Evolutionary conservation across 2,329 filamentous ascomycete genomes (phyloP).

Genomic region (Trichoderma endophyticum): DNA sequence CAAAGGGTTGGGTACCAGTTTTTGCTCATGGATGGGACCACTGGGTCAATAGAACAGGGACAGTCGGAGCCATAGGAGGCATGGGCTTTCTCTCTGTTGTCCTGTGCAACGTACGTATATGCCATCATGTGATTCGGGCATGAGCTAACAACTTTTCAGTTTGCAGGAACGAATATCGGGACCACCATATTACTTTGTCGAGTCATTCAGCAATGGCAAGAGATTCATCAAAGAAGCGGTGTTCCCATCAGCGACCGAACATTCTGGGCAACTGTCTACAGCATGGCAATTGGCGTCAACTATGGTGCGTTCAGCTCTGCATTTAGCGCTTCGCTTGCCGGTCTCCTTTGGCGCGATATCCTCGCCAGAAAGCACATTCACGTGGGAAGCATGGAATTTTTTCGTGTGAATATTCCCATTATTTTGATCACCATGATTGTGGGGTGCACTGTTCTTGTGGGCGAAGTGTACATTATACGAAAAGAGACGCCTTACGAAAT

Average conservation of each 20-base stretch:
- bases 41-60: constrained; percentile 68
- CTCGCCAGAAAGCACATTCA: constrained; percentile 64
- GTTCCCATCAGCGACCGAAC: constrained; percentile 58
- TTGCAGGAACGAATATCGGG: constrained; percentile 74
- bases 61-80: constrained; percentile 64
- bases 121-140: neutral
- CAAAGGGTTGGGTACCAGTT: constrained; percentile 70
- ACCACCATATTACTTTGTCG: constrained; percentile 71
- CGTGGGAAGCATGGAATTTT: constrained; percentile 63
- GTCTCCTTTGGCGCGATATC: constrained; percentile 70
- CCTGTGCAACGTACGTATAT: constrained; percentile 63
- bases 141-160: constrained; percentile 42
- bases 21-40: constrained; percentile 73
- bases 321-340: constrained; percentile 69
- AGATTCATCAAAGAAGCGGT: constrained; percentile 50
- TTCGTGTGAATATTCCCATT: constrained; percentile 66
- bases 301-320: constrained; percentile 71
- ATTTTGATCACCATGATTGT: constrained; percentile 67
- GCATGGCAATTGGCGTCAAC: constrained; percentile 72
- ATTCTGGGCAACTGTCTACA: constrained; percentile 72
- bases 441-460: constrained; percentile 58
- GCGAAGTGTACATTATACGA: constrained; percentile 58
- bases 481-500: constrained; percentile 14
- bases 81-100: constrained; percentile 72
- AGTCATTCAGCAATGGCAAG: constrained; percentile 65